Conservation (phyloP, 2,329 filamentous ascomycete species). For the Xylaria sp. region DNA sequence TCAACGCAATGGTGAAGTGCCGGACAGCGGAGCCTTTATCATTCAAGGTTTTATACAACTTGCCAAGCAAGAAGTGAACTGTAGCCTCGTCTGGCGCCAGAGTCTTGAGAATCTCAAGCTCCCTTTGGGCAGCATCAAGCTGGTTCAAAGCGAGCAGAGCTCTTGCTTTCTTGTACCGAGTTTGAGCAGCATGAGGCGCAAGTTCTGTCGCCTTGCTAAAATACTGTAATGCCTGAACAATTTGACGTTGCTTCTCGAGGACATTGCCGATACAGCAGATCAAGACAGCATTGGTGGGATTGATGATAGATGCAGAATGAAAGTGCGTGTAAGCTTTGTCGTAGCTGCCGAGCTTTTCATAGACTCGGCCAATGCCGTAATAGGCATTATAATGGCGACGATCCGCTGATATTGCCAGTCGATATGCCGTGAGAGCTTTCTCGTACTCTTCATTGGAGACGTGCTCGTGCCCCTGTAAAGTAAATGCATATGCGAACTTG, state of each 20-base stretch:
- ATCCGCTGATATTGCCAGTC: constrained; percentile 86
- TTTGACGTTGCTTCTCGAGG: constrained; percentile 87
- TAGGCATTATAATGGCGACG: constrained; percentile 97
- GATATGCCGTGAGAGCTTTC: constrained; percentile 88
- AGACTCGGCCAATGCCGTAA: constrained; percentile 86
- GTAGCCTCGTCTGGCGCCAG: constrained; percentile 94
- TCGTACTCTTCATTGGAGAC: constrained; percentile 97
- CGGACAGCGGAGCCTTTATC: constrained; percentile 84
- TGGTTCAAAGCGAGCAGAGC: constrained; percentile 80
- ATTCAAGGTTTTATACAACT: constrained; percentile 78
- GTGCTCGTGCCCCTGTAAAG: constrained; percentile 94
- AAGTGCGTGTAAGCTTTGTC: constrained; percentile 94
- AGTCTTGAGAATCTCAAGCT: constrained; percentile 89
- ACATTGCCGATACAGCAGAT: constrained; percentile 93
- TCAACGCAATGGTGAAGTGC: constrained; percentile 93
- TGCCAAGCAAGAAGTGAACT: constrained; percentile 93
- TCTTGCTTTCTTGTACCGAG: constrained; percentile 92
- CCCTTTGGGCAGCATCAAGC: constrained; percentile 77
- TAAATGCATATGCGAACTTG: constrained; percentile 94
- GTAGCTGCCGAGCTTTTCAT: constrained; percentile 89
- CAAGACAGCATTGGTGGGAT: constrained; percentile 91
- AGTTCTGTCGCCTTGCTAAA: constrained; percentile 86
- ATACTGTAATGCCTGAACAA: constrained; percentile 78
- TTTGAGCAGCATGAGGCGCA: constrained; percentile 81
- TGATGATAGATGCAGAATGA: constrained; percentile 85